Percentiles rank a stretch among this genome's conserved stretches.
These are phyloP conservation scores for Kodamaea fukazawae DNA, from an alignment of 805 yeast species.

Conservation along the genomic window DNA sequence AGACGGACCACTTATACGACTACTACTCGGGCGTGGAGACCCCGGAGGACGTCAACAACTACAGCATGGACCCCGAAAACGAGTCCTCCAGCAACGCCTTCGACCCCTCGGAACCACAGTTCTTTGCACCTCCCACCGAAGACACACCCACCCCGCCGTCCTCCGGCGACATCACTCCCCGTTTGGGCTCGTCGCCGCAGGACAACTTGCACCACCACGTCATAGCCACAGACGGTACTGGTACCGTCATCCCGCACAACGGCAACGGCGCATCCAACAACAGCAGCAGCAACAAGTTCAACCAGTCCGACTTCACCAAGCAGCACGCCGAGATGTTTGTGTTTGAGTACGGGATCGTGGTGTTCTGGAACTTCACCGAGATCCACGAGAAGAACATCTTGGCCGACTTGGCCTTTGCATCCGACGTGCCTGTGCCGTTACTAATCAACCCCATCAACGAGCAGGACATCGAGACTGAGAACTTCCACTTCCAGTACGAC, in stretches of 20 bases:
- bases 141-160: conserved; percentile 7
- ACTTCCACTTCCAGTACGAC: conserved; percentile 72
- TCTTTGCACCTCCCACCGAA: conserved; percentile 54
- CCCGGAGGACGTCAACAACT: conserved; percentile 52
- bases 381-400: conserved; percentile 88
- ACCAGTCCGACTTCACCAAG: conserved; percentile 42
- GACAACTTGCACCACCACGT: conserved; percentile 3
- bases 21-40: conserved; percentile 80
- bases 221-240: conserved; percentile 15
- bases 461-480: conserved; percentile 91
- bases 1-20: conserved; percentile 87
- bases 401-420: conserved; percentile 84
- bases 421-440: conserved; percentile 42
- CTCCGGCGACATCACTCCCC: conserved; percentile 3
- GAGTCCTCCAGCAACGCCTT: conserved; percentile 51
- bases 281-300: conserved; percentile 11
- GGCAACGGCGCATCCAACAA: conserved; percentile 15
- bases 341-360: conserved; percentile 92
- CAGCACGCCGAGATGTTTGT: conserved; percentile 85
- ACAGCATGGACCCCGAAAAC: conserved; percentile 46
- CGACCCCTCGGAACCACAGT: conserved; percentile 92
- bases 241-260: conserved; percentile 10
- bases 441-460: conserved; percentile 76
- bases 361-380: conserved; percentile 95
- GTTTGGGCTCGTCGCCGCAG: conserved; percentile 5